A percentile compares a stretch with the other conserved stretches of the same genome.
phyloP scores from a whole-genome alignment of 2,329 filamentous ascomycete species.

The Cryphonectria japonica region DNA sequence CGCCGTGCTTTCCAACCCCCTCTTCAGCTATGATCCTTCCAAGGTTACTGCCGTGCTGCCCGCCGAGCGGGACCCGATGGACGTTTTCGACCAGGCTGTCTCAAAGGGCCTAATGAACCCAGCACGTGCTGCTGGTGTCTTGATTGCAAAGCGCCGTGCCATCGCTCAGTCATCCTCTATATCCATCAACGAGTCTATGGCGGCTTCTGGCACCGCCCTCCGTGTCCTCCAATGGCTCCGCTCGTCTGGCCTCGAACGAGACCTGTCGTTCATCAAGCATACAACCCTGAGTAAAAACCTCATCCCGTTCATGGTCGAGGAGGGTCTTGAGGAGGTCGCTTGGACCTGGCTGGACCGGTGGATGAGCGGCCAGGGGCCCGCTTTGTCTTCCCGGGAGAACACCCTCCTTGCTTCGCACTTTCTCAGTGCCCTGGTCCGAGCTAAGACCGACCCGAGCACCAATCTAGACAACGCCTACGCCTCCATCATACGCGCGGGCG shows the following conservation, averaged over 20 bases:
- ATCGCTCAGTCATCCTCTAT: constrained; percentile 41
- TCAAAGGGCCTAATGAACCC: constrained; percentile 60
- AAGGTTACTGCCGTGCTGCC: constrained; percentile 30
- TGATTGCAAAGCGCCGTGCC: constrained; percentile 51
- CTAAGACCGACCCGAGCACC: constrained; percentile 39
- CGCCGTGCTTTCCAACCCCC: constrained; percentile 60
- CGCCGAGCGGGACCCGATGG: constrained; percentile 49
- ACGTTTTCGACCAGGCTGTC: constrained; percentile 60
- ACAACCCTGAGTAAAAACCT: constrained; percentile 45
- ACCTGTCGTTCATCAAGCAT: constrained; percentile 50
- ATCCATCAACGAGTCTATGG: constrained; percentile 41
- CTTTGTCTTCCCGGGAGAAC: constrained; percentile 13
- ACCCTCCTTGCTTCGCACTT: constrained; percentile 39
- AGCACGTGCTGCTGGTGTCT: constrained; percentile 56
- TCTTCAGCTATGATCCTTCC: constrained; percentile 50
- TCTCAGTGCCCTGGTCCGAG: constrained; percentile 45
- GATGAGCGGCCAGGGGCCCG: constrained; percentile 34
- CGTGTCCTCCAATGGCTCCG: constrained; percentile 59
- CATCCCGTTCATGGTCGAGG: constrained; percentile 55
- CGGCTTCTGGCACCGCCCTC: constrained; percentile 48
- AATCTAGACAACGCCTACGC: constrained; percentile 55
- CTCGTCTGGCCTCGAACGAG: constrained; percentile 51
- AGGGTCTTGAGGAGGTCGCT: constrained; percentile 53
- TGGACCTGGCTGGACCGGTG: constrained; percentile 58
- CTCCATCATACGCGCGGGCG: constrained; percentile 51